Percentiles rank a stretch among this genome's conserved stretches.
These are phyloP conservation scores for Schwanniomyces sp. DNA, from an alignment of 805 yeast species.

Conservation along the genomic window DNA sequence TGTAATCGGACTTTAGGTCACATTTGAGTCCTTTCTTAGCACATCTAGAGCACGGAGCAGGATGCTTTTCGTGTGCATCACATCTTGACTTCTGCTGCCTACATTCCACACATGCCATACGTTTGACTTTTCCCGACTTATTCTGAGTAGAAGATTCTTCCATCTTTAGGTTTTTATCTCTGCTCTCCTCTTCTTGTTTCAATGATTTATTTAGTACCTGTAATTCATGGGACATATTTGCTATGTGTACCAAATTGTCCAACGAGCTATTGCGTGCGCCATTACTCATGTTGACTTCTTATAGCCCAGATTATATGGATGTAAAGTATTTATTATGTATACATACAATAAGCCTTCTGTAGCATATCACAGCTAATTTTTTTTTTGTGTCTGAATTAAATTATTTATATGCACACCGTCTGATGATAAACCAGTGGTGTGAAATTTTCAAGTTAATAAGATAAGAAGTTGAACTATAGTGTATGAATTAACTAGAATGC, in stretches of 20 bases:
- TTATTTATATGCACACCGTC: background rate
- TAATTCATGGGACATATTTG: constrained; percentile 44
- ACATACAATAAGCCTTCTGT: background rate
- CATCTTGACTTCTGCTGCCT: constrained; percentile 93
- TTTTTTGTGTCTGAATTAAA: background rate
- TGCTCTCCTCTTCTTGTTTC: constrained; percentile 8
- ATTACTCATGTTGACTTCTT: constrained; percentile 11
- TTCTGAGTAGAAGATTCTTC: constrained; percentile 5
- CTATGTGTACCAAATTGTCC: constrained; percentile 42
- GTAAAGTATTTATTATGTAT: background rate
- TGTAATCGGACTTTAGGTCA: constrained; percentile 74
- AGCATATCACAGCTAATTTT: background rate
- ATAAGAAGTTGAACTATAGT: background rate
- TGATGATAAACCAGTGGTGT: background rate
- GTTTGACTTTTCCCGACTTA: constrained; percentile 35
- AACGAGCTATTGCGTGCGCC: constrained; percentile 27
- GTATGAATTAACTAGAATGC: constrained; percentile 19
- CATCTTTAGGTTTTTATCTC: background rate
- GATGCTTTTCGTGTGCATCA: constrained; percentile 76
- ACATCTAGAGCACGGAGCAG: constrained; percentile 83
- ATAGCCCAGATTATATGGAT: background rate
- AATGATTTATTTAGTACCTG: constrained; percentile 28
- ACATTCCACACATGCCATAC: constrained; percentile 93
- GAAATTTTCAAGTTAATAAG: background rate
- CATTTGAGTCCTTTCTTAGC: constrained; percentile 67